Percentiles rank a stretch among this genome's conserved stretches.
Evolutionary conservation across 208 protist species (phyloP).

Genomic region (Acanthamoeba lenticulata): DNA sequence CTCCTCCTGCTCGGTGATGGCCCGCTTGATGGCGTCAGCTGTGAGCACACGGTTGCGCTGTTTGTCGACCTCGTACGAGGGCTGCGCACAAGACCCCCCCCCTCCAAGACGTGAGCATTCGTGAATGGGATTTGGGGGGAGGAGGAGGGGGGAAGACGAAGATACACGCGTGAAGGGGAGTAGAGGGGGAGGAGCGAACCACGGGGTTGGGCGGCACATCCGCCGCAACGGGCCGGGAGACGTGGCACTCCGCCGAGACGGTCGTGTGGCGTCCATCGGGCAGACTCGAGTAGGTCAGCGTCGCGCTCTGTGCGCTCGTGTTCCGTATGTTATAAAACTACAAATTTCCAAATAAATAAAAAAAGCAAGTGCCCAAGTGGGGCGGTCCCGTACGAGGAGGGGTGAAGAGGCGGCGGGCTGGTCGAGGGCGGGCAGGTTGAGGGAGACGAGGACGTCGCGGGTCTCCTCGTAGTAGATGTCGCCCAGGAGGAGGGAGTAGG

Average conservation of each 20-base stretch:
- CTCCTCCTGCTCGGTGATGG: constrained; percentile 6
- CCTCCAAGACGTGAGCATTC: no score
- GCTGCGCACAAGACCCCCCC: no score
- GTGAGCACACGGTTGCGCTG: constrained; percentile 34
- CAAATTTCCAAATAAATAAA: background rate
- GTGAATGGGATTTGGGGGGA: background rate
- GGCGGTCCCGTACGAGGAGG: background rate
- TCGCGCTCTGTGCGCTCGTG: background rate
- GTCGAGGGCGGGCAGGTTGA: background rate
- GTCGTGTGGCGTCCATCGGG: background rate
- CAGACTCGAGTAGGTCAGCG: background rate
- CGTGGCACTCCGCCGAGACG: background rate
- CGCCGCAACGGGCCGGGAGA: background rate
- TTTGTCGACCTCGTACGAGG: constrained; percentile 33
- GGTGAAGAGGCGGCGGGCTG: background rate
- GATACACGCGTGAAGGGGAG: background rate
- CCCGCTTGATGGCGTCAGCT: constrained; percentile 26
- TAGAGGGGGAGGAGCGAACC: background rate
- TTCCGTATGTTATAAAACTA: background rate
- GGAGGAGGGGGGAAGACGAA: background rate
- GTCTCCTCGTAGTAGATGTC: constrained; percentile 41
- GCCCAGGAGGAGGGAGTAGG: constrained; percentile 7
- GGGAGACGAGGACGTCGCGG: background rate
- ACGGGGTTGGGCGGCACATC: background rate
- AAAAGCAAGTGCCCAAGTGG: background rate